Evolutionary conservation across 2,329 filamentous ascomycete species (phyloP), one percentile per base, ranked within the genome.

Genomic region (Fusarium albidum): DNA sequence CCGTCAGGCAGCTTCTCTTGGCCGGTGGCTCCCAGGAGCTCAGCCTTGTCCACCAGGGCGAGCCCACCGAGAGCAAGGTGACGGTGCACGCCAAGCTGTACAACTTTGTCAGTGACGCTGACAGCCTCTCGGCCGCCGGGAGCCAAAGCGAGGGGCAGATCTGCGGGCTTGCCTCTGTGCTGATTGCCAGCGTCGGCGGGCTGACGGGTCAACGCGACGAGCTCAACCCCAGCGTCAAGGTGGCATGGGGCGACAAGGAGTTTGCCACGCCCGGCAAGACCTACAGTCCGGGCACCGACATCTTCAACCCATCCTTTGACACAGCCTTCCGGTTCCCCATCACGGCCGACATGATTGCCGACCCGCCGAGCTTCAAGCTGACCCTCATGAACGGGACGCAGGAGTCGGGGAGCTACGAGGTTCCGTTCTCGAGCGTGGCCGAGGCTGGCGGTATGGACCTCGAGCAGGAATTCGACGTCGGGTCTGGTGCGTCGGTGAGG

Each of bases 261-360:
- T 65, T 63, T 2, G 53, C 44, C 26, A 67, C 64, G 0, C 55
- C 64, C 4, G 51, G 26, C 12, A 67, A 67, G 55, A 58, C 52
- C 9, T 67, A 67, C 15, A 53, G 39, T 12, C 64, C 62, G 0
- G 64, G 64, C n/a, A 67, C 47, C 0, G 64, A 67, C 10, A 67
- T 67, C 14, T 67, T 67, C 32, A 67, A 67, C 41, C 64, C 64
- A 1, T 40, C 64, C 5, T 67, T 65, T 41, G 64, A 67, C 13
- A 35, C 63, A 0, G 64, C 57, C 0, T 67, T 67, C 29, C 57
- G 64, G 3, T 62, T 67, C 45, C 64, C 64, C 14, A 48, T 67
- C 10, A 65, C 64, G 0, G 51, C 57, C 0, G 62, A 64, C 2
- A 56, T 52, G 27, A 14, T 67, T 4, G 47, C 63, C 6, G 32